These are phyloP conservation scores for Aureobasidium mangrovei DNA, from an alignment of 2,329 filamentous ascomycete genomes.

Conservation along the genomic window DNA sequence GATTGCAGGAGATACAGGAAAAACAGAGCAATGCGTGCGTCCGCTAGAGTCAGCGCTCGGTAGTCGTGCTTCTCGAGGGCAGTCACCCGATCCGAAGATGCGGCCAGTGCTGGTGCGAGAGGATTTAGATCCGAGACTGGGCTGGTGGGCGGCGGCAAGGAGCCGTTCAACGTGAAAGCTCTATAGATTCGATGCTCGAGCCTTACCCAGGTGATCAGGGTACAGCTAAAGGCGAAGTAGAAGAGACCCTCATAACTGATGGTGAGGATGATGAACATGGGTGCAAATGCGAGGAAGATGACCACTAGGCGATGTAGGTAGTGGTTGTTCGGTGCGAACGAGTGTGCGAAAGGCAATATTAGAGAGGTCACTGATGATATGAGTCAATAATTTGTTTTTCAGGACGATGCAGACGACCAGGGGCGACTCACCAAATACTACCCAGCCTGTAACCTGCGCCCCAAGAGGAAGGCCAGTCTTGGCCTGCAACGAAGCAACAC, in stretches of 20 bases:
- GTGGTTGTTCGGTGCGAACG: slow-evolving; percentile 69
- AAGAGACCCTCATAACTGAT: slow-evolving; percentile 97
- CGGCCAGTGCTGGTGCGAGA: slow-evolving; percentile 27
- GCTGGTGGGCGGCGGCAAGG: slow-evolving; percentile 18
- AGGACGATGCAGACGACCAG: slow-evolving; percentile 2
- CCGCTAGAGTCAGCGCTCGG: slow-evolving; percentile 68
- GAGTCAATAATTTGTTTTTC: background rate
- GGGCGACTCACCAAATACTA: slow-evolving; percentile 54
- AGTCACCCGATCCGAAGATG: slow-evolving; percentile 26
- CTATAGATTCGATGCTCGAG: slow-evolving; percentile 70
- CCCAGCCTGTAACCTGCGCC: slow-evolving; percentile 81
- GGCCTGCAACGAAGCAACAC: slow-evolving; percentile 73
- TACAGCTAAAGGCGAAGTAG: slow-evolving; percentile 79
- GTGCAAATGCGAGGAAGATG: slow-evolving; percentile 86
- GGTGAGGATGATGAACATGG: slow-evolving; percentile 88
- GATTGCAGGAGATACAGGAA: slow-evolving; percentile 93
- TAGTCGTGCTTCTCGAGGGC: slow-evolving; percentile 33
- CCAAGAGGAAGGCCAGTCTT: slow-evolving; percentile 77
- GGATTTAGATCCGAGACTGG: slow-evolving; percentile 22
- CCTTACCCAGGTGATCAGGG: slow-evolving; percentile 80
- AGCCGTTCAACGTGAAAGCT: slow-evolving; percentile 16
- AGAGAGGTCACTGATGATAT: slow-evolving; percentile 56
- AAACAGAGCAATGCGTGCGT: slow-evolving; percentile 82
- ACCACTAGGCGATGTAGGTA: slow-evolving; percentile 84
- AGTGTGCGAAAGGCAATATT: slow-evolving; percentile 70